A percentile compares a stretch with the other conserved stretches of the same genome.
Conservation (phyloP, 129 eudicot species). For the Artemisia annua region DNA sequence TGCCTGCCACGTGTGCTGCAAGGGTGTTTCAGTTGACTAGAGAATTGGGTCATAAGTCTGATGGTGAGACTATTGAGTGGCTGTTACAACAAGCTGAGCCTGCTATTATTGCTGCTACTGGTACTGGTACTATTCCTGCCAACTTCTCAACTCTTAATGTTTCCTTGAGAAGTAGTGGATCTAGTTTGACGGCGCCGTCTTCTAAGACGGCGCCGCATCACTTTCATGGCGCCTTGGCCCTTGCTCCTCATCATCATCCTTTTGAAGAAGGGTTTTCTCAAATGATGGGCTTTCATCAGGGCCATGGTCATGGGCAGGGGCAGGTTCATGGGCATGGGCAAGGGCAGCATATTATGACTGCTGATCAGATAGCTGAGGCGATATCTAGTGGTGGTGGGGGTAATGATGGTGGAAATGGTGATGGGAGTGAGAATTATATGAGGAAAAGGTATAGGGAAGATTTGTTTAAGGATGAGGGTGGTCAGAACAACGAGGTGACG, state of each 20-base stretch:
- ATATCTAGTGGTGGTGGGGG: constrained; percentile 32
- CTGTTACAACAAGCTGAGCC: constrained; percentile 74
- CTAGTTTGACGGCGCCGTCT: constrained; percentile 67
- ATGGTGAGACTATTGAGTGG: constrained; percentile 85
- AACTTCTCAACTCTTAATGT: constrained; percentile 69
- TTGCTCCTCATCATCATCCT: constrained; percentile 64
- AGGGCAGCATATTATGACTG: constrained; percentile 45
- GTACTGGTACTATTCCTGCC: constrained; percentile 79
- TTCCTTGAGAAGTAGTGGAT: constrained; percentile 62
- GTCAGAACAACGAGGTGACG: constrained; percentile 27
- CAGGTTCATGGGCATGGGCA: constrained; percentile 47
- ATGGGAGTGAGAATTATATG: constrained; percentile 47
- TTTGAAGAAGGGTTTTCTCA: constrained; percentile 68
- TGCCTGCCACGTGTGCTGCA: constrained; percentile 92
- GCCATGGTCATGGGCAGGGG: constrained; percentile 37
- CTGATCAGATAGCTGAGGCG: constrained; percentile 53
- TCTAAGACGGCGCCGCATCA: constrained; percentile 67
- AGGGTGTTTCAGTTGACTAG: constrained; percentile 72
- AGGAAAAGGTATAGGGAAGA: constrained; percentile 71
- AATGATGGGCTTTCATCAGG: constrained; percentile 72
- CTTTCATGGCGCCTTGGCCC: constrained; percentile 64
- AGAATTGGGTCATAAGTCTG: constrained; percentile 74
- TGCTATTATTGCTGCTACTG: constrained; percentile 74
- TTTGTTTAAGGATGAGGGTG: constrained; percentile 67
- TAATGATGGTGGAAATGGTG: constrained; percentile 15